Evolutionary conservation across 2,329 filamentous ascomycete genomes (phyloP), one percentile per base, ranked within the genome.

Genomic region (Cordyceps javanica): DNA sequence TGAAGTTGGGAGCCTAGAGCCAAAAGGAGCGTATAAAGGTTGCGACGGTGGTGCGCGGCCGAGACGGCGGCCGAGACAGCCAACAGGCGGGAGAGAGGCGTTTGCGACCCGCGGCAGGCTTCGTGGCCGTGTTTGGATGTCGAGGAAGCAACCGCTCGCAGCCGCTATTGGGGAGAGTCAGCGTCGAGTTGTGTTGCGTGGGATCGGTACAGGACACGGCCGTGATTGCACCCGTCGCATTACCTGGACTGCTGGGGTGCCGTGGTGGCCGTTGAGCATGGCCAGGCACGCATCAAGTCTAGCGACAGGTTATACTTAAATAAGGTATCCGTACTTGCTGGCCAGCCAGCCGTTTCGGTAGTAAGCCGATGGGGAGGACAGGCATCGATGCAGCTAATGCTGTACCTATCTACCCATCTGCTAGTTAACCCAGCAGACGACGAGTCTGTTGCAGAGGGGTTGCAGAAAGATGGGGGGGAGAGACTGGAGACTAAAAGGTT

Each of bases 321-420:
- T 21, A 23, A 21, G n/a, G n/a, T n/a, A 23, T 42, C 9, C 23
- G 19, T 45, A n/a, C 13, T 45, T n/a, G n/a, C n/a, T n/a, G n/a
- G n/a, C n/a, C n/a, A n/a, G 14, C 8, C 25, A 26, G 39, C 21
- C 41, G 30, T 36, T 55, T 45, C 41, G 41, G 52, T 21, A 55
- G 30, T 30, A 55, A 26, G 52, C 52, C 39, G 41, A 45, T 26
- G 41, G 49, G 48, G 49, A 32, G 23, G 38, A 34, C 25, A 32
- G 38, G 26, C n/a, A n/a, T n/a, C 50, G 50, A 53, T 42, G 38
- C 50, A 53, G 34, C 50, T 41, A 41, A 50, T 16, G 21, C 48
- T 36, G 50, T 53, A 23, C n/a, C 44, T 7, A 44, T 11, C 38
- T 23, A 26, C n/a, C 34, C 13, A 38, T 38, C n/a, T n/a, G n/a